phyloP scores from a whole-genome alignment of 345 rosid species.

The Hibiscus syriacus region DNA sequence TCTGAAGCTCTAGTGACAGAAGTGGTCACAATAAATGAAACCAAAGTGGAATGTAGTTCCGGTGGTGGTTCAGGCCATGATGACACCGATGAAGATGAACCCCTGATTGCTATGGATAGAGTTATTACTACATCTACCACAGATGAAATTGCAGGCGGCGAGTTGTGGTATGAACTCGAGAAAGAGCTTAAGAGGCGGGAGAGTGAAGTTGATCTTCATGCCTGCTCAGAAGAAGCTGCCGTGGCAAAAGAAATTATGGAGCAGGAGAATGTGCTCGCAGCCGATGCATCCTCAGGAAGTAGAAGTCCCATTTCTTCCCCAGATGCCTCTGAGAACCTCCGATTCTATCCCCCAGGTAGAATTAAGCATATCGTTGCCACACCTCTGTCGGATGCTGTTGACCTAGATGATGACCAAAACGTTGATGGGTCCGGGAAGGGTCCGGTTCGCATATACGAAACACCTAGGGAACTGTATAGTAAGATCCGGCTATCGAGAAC shows the following conservation, averaged over 20 bases:
- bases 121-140: constrained; percentile 26
- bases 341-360: constrained; percentile 82
- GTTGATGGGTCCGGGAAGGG: constrained; percentile 19
- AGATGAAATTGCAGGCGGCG: constrained; percentile 63
- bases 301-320: constrained; percentile 27
- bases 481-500: constrained; percentile 85
- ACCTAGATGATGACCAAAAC: not conserved
- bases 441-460: constrained; percentile 58
- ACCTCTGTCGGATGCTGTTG: constrained; percentile 15
- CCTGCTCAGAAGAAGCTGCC: constrained; percentile 73
- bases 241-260: constrained; percentile 65
- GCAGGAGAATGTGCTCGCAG: constrained; percentile 56
- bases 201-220: constrained; percentile 43
- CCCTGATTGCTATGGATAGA: constrained; percentile 34
- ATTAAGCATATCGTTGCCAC: constrained; percentile 70
- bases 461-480: constrained; percentile 83
- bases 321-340: constrained; percentile 52
- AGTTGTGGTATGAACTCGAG: constrained; percentile 85
- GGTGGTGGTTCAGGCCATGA: constrained; percentile 43
- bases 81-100: constrained; percentile 64
- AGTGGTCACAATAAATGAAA: constrained; percentile 20
- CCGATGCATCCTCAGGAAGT: constrained; percentile 31
- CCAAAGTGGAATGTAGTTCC: constrained; percentile 30
- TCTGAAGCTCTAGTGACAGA: constrained; percentile 36
- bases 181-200: constrained; percentile 71